Conservation (phyloP, 2,329 filamentous ascomycete genomes). For the Aspergillus sp. region DNA sequence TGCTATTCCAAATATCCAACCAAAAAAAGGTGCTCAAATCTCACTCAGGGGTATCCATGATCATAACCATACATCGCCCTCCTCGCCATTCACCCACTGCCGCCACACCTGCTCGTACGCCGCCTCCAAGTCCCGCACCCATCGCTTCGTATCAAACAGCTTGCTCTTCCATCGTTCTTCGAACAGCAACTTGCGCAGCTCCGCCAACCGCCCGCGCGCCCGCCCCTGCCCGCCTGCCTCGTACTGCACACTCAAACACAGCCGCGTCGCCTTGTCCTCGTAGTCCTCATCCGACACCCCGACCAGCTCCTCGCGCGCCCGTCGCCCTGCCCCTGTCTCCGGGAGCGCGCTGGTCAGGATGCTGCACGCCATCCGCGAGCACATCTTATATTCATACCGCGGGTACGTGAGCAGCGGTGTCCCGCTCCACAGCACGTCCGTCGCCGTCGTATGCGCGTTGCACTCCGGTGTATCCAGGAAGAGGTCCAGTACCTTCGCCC, state of each 20-base stretch:
- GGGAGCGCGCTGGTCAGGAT: constrained; percentile 86
- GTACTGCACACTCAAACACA: constrained; percentile 59
- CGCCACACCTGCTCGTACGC: constrained; percentile 85
- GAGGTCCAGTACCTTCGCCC: constrained; percentile 83
- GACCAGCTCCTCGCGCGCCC: constrained; percentile 66
- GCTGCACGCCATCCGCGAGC: constrained; percentile 91
- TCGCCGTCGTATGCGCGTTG: constrained; percentile 95
- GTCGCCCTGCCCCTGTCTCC: constrained; percentile 54
- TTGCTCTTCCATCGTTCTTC: constrained; percentile 75
- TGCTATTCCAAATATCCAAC: no score
- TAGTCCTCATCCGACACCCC: constrained; percentile 72
- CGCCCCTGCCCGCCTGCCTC: constrained; percentile 25
- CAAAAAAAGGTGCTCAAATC: no score
- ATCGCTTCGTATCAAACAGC: constrained; percentile 82
- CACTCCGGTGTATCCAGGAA: constrained; percentile 97
- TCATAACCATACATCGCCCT: constrained; percentile 84
- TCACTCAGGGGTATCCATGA: constrained; percentile 30
- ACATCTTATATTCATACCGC: constrained; percentile 97
- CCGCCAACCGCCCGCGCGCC: constrained; percentile 57
- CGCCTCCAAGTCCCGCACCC: constrained; percentile 80
- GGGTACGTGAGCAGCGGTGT: constrained; percentile 86
- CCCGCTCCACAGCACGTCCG: constrained; percentile 91
- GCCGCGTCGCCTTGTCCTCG: constrained; percentile 62
- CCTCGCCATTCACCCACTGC: constrained; percentile 73
- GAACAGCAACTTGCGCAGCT: constrained; percentile 74